phyloP scores from a whole-genome alignment of 1,139 yeast genomes.

The Candida sanyaensis region DNA sequence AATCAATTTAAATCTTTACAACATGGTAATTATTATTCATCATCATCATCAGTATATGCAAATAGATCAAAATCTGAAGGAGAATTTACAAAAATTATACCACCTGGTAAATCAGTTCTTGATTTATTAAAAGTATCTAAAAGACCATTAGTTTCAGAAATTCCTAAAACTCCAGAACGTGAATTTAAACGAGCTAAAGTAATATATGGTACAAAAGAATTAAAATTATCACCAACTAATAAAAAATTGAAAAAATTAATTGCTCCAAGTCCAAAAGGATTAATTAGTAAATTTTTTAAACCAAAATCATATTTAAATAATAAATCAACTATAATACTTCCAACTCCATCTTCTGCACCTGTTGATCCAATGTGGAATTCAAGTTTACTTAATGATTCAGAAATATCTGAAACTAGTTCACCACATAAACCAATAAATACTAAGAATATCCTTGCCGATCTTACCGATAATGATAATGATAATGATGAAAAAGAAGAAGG shows the following conservation, averaged over 20 bases:
- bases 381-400: conserved; percentile 37
- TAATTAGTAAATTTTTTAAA: conserved; percentile 16
- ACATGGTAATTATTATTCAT: not conserved
- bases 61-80: conserved; percentile 11
- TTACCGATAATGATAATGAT: conserved; percentile 27
- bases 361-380: conserved; percentile 13
- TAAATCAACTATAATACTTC: not conserved
- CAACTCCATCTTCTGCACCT: not conserved
- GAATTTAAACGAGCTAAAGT: conserved; percentile 7
- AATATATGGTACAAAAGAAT: conserved; percentile 1
- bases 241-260: conserved; percentile 12
- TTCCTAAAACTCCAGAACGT: conserved; percentile 7
- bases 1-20: not conserved
- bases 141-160: not conserved
- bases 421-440: conserved; percentile 10
- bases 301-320: not conserved
- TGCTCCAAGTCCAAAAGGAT: conserved; percentile 7
- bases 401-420: conserved; percentile 33
- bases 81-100: not conserved
- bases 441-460: conserved; percentile 19
- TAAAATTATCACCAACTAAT: conserved; percentile 14
- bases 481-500: too few relatives aligned
- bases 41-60: not conserved
- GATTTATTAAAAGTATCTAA: conserved; percentile 11
- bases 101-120: conserved; percentile 11